phyloP scores from a whole-genome alignment of 192 early-diverging fungal genomes.

The Globomyces pollinis-pini region DNA sequence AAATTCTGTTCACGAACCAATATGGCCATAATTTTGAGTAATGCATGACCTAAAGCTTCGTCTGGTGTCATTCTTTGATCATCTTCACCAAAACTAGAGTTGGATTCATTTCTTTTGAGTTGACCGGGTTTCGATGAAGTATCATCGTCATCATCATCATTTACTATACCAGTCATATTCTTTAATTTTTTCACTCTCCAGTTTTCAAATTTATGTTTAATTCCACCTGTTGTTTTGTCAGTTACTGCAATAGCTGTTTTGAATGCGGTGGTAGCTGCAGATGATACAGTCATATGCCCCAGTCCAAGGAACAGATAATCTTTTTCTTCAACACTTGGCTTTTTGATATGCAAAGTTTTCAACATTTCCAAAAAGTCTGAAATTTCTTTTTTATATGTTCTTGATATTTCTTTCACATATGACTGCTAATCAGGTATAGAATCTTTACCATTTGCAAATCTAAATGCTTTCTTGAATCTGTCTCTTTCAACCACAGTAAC shows the following conservation, averaged over 20 bases:
- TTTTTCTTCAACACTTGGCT: constrained; percentile 18
- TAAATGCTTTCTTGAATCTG: constrained; percentile 44
- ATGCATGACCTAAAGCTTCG: constrained; percentile 55
- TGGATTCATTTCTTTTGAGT: constrained; percentile 9
- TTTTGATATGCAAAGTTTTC: constrained; percentile 19
- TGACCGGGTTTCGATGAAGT: background rate
- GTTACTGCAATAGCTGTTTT: constrained; percentile 25
- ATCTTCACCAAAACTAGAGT: constrained; percentile 2
- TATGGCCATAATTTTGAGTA: constrained; percentile 51
- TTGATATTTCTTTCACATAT: constrained; percentile 30
- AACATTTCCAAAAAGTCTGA: constrained; percentile 35
- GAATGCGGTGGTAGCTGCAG: constrained; percentile 36
- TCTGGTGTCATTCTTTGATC: constrained; percentile 37
- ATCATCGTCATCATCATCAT: constrained; percentile 14
- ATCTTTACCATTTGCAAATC: constrained; percentile 43
- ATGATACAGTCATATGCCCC: constrained; percentile 22
- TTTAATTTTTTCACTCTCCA: constrained; percentile 6
- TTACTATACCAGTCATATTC: background rate
- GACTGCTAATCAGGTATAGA: constrained; percentile 8
- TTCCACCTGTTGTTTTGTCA: constrained; percentile 13
- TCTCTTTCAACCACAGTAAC: constrained; percentile 44
- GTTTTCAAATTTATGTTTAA: constrained; percentile 11
- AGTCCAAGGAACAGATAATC: constrained; percentile 14
- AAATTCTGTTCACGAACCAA: constrained; percentile 89
- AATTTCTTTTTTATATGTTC: constrained; percentile 35